Evolutionary conservation across 2,329 filamentous ascomycete species (phyloP), one percentile per base, ranked within the genome.

Genomic region (Epichloe sp.): DNA sequence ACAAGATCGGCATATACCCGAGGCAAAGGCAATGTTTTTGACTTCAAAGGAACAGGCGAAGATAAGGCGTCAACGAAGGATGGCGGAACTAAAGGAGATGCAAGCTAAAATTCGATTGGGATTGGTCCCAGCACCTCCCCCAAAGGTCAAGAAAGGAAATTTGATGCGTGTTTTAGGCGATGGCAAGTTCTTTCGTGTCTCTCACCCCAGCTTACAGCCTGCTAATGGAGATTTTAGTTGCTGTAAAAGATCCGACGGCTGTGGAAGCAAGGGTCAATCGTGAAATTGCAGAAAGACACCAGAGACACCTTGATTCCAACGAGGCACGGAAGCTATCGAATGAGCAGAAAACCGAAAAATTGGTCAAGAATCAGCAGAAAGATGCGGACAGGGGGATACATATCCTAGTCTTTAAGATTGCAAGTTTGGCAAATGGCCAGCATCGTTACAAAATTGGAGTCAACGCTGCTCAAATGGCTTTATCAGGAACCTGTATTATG

Each of bases 111-210:
- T 97, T 55, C 80, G 91, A 53, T 74, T 98, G 11, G 93, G 93
- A 19, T 76, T 98, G 14, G 85, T 91, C 54, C 88, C 90, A 3
- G 88, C 91, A 19, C 89, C 90, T 31, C 86, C 90, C 90, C 91
- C 93, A 11, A 98, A 97, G 69, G 88, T 98, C 59, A 97, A 96
- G 71, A 94, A 94, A 68, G 87, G 85, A 52, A 98, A 98, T 66
- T 79, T 98, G 63, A 98, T 98, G 93, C 85, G 90, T 52, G 93
- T 98, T 34, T 76, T 96, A 51, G 93, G 93, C 55, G 88, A 96
- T 58, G 67, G 67, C 68, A 63, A 64, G 85, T 88, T 49, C 35
- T 44, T 44, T 21, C 49, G 19, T 37, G 5, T 11, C 15, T 34
- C 2, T 23, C 8, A 12, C 12, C 23, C 8, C 14, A 34, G 36